Evolutionary conservation across 768 basidiomycete genomes (phyloP).

Genomic region (Hebeloma cylindrosporum): DNA sequence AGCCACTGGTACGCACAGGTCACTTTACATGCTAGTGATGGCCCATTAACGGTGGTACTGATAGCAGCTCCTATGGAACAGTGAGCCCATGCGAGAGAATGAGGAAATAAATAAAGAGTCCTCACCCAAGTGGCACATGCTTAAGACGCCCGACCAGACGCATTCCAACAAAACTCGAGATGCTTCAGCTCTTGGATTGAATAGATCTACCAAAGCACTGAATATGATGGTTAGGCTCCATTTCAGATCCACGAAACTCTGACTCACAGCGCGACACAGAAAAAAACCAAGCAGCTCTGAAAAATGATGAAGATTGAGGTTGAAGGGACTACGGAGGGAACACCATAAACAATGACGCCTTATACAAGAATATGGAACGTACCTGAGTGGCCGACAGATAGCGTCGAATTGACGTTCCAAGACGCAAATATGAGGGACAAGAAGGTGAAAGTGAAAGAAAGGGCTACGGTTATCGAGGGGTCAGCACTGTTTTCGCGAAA

Average conservation of each 20-base stretch:
- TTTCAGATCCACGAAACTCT: not conserved
- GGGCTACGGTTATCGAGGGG: conserved; percentile 30
- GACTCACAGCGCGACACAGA: conserved; percentile 37
- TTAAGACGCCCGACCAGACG: conserved; percentile 50
- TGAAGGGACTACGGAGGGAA: conserved; percentile 38
- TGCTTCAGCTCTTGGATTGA: conserved; percentile 36
- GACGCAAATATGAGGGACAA: conserved; percentile 55
- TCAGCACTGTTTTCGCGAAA: not conserved
- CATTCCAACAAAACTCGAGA: conserved; percentile 54
- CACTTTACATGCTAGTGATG: conserved; percentile 25
- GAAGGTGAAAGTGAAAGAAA: conserved; percentile 51
- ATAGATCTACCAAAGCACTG: conserved; percentile 39
- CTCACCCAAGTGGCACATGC: conserved; percentile 52
- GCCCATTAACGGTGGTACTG: conserved; percentile 44
- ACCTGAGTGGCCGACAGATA: conserved; percentile 38
- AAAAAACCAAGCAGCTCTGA: conserved; percentile 40
- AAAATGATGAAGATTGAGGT: conserved; percentile 50
- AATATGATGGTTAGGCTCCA: not conserved
- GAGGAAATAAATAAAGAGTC: conserved; percentile 2
- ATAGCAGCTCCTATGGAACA: conserved; percentile 46
- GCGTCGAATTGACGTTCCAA: conserved; percentile 52
- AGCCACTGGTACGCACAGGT: conserved; percentile 30
- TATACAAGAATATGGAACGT: conserved; percentile 13
- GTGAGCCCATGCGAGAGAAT: not conserved
- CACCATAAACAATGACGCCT: not conserved